Base-by-base conservation (phyloP, 192 early-diverging fungal genomes). In the Mortierella alpina region DNA sequence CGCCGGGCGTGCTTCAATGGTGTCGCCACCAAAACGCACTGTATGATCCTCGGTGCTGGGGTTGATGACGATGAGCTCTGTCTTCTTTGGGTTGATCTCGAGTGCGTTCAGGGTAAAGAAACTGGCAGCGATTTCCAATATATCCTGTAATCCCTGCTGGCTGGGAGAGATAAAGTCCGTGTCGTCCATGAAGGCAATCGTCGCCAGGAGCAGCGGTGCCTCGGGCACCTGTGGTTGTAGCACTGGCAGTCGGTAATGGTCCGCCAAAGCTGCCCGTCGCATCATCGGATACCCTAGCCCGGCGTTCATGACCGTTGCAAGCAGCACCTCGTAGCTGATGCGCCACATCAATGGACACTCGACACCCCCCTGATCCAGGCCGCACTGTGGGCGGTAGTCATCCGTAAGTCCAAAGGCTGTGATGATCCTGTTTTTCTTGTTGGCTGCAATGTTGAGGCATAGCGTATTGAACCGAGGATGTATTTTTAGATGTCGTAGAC, bases 1-100 rank as follows among this genome's bases (percentile, higher is more conserved):
- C 10, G 48, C 50, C 7, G 31, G 48, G 23, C 6, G 50, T 5
- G 73, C 58, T 22, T 0, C 6, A 13, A 63, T 51, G 39, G 31
- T 49, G 42, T 39, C 51, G 12, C 14, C 65, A 4, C 58, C 70
- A 49, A 64, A 11, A 2, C 31, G 22, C 23, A 73, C 40, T 12
- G 17, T 45, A 2, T n/a, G 17, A 7, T 63, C 52, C 3, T 31
- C 18, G 0, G 17, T 6, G 8, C 41, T 23, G 0, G 70, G 22
- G n/a, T 63, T 65, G 12, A 69, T 58, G 12, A 65, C 68, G 0
- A 77, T 0, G 1, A 77, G 63, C 44, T 77, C 75, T 1, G 75
- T 46, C 22, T 77, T 77, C 22, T 69, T 66, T 15, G 62, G 61
- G 55, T 77, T 77, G 57, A 77, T 70, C 18, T 70, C 68, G 17